Percentiles rank a stretch among this genome's conserved stretches.
These are phyloP conservation scores for Coemansia sp. DNA, from an alignment of 192 early-diverging fungal genomes.

Conservation along the genomic window DNA sequence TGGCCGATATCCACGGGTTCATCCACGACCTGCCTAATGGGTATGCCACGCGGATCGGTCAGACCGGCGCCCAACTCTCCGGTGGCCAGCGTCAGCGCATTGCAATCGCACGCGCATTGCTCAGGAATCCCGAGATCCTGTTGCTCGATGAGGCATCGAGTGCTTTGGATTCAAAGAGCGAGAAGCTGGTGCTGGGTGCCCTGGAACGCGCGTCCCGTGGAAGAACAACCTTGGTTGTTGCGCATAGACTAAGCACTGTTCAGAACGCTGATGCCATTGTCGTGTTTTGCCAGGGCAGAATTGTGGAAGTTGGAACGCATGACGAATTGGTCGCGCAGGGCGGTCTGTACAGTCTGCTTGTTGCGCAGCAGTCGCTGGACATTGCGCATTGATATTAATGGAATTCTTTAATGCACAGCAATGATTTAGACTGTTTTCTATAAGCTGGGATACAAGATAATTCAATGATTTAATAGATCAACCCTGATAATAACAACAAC, in stretches of 20 bases:
- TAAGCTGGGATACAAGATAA: too few relatives aligned
- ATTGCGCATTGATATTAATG: constrained; percentile 23
- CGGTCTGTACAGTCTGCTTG: constrained; percentile 66
- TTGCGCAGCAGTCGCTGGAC: constrained; percentile 64
- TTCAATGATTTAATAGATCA: too few relatives aligned
- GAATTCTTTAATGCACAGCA: too few relatives aligned
- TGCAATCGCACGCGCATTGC: constrained; percentile 70
- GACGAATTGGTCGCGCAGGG: constrained; percentile 59
- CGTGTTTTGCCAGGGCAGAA: constrained; percentile 63
- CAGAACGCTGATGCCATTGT: constrained; percentile 76
- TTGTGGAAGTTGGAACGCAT: constrained; percentile 72
- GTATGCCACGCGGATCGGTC: constrained; percentile 69
- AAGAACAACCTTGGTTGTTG: constrained; percentile 74
- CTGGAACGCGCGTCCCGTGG: constrained; percentile 68
- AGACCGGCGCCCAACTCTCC: constrained; percentile 63
- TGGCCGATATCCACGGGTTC: constrained; percentile 67
- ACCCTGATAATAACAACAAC: too few relatives aligned
- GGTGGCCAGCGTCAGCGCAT: constrained; percentile 73
- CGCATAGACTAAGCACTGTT: constrained; percentile 82
- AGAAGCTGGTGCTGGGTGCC: constrained; percentile 77
- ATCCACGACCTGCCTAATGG: constrained; percentile 57
- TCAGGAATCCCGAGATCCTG: constrained; percentile 69
- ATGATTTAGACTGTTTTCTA: too few relatives aligned
- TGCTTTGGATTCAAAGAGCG: constrained; percentile 79
- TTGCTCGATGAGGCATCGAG: constrained; percentile 84